phyloP scores from a whole-genome alignment of 192 early-diverging fungal genomes.

The Rhizophlyctis rosea region DNA sequence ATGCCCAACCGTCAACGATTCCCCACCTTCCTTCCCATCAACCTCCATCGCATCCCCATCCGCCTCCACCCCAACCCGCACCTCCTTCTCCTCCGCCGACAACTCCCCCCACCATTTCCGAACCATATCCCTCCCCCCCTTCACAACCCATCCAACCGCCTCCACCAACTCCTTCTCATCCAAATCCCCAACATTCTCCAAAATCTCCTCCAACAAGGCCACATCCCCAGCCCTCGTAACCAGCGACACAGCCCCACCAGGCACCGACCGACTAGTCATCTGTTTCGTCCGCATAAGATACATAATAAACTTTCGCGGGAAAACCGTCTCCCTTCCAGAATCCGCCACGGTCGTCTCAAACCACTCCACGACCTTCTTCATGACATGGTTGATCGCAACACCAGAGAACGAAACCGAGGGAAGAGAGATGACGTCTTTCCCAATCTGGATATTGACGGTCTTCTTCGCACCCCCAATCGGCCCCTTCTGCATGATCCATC shows the following conservation, averaged over 20 bases:
- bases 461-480: neutral
- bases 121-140: too few species aligned
- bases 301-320: neutral
- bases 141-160: constrained; percentile 8
- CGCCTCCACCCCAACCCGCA: neutral
- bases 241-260: neutral
- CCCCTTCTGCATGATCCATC: neutral
- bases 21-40: too few species aligned
- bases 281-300: neutral
- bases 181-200: constrained; percentile 3
- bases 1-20: too few species aligned
- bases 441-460: neutral
- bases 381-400: neutral
- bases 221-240: constrained; percentile 14
- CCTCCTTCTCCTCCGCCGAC: too few species aligned
- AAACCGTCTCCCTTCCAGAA: too few species aligned
- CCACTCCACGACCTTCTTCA: neutral
- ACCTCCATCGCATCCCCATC: constrained; percentile 2
- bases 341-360: too few species aligned
- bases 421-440: too few species aligned
- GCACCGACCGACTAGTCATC: neutral
- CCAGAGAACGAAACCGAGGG: too few species aligned
- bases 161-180: constrained; percentile 2
- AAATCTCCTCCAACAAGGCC: constrained; percentile 9
- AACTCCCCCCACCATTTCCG: too few species aligned